Evolutionary conservation across 2,329 filamentous ascomycete genomes (phyloP).

Genomic region (Aspergillus udagawae): DNA sequence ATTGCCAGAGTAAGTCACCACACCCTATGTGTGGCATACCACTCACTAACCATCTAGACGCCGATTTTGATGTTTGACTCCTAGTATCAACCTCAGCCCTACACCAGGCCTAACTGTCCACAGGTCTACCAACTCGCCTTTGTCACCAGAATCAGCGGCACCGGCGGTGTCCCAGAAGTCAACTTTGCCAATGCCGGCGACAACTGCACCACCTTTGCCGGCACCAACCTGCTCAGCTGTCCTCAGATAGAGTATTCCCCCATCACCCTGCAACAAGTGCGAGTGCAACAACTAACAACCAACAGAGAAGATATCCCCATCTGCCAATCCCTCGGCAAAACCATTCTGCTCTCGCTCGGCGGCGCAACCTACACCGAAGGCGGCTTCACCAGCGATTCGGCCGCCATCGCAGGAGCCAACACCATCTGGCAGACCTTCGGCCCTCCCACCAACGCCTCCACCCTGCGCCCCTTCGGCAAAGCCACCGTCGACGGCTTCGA

Average conservation of each 20-base stretch:
- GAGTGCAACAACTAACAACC: background rate
- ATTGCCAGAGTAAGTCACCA: constrained; percentile 53
- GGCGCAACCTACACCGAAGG: constrained; percentile 67
- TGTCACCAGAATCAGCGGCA: constrained; percentile 53
- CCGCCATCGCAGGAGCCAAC: constrained; percentile 55
- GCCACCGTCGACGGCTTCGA: constrained; percentile 71
- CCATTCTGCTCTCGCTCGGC: constrained; percentile 67
- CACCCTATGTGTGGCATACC: too few species aligned
- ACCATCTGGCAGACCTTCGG: constrained; percentile 70
- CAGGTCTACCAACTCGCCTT: constrained; percentile 64
- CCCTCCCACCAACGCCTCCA: constrained; percentile 44
- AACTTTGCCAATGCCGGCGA: constrained; percentile 65
- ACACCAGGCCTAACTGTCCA: constrained; percentile 1
- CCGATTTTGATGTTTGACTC: constrained; percentile 20
- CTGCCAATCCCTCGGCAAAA: constrained; percentile 66
- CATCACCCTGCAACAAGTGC: background rate
- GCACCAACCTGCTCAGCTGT: constrained; percentile 58
- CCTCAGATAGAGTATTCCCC: constrained; percentile 57
- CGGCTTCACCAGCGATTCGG: constrained; percentile 53
- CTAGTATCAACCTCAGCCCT: too few species aligned
- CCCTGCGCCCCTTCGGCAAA: constrained; percentile 62
- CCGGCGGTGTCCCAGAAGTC: constrained; percentile 47
- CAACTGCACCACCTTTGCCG: constrained; percentile 56
- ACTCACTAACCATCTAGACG: constrained; percentile 21
- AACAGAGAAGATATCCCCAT: constrained; percentile 45